Base-by-base conservation (phyloP, 345 rosid genomes). In the Citrus unshiu region DNA sequence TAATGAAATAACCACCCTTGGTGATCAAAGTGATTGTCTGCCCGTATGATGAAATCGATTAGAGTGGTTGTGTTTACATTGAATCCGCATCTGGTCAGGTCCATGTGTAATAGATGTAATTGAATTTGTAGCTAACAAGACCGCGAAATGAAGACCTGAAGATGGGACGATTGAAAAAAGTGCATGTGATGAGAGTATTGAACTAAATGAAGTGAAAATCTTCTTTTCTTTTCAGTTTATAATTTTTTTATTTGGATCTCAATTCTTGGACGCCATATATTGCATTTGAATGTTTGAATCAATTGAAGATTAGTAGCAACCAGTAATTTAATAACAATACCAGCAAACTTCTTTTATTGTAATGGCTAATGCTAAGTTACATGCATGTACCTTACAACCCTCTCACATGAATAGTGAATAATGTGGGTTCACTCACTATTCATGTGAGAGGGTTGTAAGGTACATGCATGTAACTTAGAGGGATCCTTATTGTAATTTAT, bases 1-100 rank as follows among this genome's bases (percentile, higher is more conserved):
- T 86, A 80, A 84, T 68, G 68, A 27, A 6, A n/a, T 19, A 30
- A 8, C 51, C 10, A 2, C 25, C 49, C 10, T 6, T 30, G 60
- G 60, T 22, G 9, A 46, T 73, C 46, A 1, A 30, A 66, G 69
- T 30, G 64, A 67, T 66, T 22, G 18, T 22, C n/a, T 21, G 40
- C 21, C 12, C 64, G 2, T 32, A 25, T 35, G 40, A 68, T 60
- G 73, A 54, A 7, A 14, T 51, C 14, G 5, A 76, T 73, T 37
- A 4, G 61, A 46, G 78, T 19, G 7, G 18, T 61, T 62, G 8
- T 27, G 56, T 40, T 62, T 40, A 5, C 30, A 61, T 75, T 6
- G 24, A 63, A 75, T 30, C 4, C n/a, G 30, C 22, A 18, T 2
- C 39, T 21, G 6, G 59, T 43, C 56, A 10, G 39, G 29, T 40